Percentiles rank a stretch among this genome's conserved stretches.
Evolutionary conservation across 148 eudicot species (phyloP).

Genomic region (Fagopyrum esculentum): DNA sequence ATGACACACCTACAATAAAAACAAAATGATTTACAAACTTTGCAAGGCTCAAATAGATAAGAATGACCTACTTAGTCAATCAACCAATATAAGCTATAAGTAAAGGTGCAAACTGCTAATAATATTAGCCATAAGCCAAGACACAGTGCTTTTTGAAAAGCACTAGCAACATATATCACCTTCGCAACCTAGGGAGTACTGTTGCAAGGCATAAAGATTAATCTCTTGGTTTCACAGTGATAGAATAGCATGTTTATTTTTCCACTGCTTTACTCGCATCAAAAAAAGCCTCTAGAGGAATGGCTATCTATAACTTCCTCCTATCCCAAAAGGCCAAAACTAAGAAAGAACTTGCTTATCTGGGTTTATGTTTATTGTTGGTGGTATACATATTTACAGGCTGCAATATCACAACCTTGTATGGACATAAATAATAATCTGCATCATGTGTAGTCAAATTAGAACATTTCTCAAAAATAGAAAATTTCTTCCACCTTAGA

Average conservation of each 20-base stretch:
- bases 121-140: background rate
- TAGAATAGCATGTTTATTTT: background rate
- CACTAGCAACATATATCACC: background rate
- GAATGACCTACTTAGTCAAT: background rate
- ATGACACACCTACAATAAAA: constrained; percentile 65
- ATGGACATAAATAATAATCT: background rate
- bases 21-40: background rate
- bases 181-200: background rate
- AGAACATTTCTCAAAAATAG: background rate
- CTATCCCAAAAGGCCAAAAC: background rate
- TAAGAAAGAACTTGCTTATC: background rate
- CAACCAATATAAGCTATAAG: background rate
- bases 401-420: background rate
- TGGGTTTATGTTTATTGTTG: background rate
- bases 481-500: background rate
- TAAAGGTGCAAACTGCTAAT: background rate
- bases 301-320: background rate
- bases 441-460: background rate
- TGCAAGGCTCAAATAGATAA: background rate
- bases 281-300: background rate
- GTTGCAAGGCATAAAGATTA: background rate
- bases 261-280: background rate
- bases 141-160: background rate
- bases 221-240: background rate
- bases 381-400: background rate